Evolutionary conservation across 306 rosid species (phyloP).

Genomic region (Prinsepia uniflora): DNA sequence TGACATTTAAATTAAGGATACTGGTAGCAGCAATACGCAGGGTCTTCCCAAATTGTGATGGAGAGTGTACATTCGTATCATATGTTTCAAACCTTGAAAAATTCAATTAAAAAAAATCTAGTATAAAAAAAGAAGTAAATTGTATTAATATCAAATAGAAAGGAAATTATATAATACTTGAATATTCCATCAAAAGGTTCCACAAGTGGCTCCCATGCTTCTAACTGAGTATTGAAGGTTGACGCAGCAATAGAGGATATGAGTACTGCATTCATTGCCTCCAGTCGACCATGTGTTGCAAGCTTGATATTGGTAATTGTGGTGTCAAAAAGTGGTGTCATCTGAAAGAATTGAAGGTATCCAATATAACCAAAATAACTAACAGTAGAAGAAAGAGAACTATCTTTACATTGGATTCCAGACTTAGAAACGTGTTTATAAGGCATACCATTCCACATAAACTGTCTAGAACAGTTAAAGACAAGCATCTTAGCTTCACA

Average conservation of each 20-base stretch:
- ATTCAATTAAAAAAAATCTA: slow-evolving; percentile 19
- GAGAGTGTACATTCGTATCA: slow-evolving; percentile 50
- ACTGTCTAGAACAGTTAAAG: slow-evolving; percentile 88
- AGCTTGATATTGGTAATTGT: slow-evolving; percentile 87
- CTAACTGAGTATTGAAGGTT: slow-evolving; percentile 87
- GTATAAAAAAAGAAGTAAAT: slow-evolving; percentile 5
- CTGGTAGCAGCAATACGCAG: slow-evolving; percentile 84
- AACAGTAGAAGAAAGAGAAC: slow-evolving; percentile 1
- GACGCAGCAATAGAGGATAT: slow-evolving; percentile 94
- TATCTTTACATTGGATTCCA: slow-evolving; percentile 21
- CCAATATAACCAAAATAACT: background rate
- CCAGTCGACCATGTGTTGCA: slow-evolving; percentile 86
- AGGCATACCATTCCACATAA: slow-evolving; percentile 80
- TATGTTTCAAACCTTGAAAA: slow-evolving; percentile 84
- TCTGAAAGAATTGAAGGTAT: slow-evolving; percentile 48
- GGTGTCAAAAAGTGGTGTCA: slow-evolving; percentile 83
- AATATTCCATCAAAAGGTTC: slow-evolving; percentile 98
- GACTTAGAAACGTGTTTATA: slow-evolving; percentile 1
- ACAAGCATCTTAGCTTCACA: slow-evolving; percentile 75
- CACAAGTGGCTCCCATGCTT: slow-evolving; percentile 97
- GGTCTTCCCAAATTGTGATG: slow-evolving; percentile 74
- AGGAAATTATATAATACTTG: slow-evolving; percentile 49
- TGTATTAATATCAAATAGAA: slow-evolving; percentile 7
- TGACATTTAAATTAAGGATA: slow-evolving; percentile 75
- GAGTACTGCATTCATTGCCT: slow-evolving; percentile 88